phyloP scores from a whole-genome alignment of 2,329 filamentous ascomycete genomes.

The Hymenoscyphus linearis region DNA sequence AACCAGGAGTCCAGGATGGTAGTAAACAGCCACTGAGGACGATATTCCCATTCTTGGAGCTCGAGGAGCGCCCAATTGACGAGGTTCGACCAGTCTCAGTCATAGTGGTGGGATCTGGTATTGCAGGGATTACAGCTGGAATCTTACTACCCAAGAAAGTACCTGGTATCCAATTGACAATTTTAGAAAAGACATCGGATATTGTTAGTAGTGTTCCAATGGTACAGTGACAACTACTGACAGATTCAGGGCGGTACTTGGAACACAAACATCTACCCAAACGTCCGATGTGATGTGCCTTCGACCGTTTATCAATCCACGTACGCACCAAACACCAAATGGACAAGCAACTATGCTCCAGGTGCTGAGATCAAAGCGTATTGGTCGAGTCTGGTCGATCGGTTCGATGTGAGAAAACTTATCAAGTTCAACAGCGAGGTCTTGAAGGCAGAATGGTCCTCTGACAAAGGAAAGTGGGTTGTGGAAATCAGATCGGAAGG shows the following conservation, averaged over 20 bases:
- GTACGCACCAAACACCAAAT: slow-evolving; percentile 62
- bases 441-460: slow-evolving; percentile 50
- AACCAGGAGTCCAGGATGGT: background rate
- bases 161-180: slow-evolving; percentile 43
- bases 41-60: slow-evolving; percentile 10
- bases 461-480: slow-evolving; percentile 46
- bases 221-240: background rate
- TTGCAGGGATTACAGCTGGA: slow-evolving; percentile 59
- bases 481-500: slow-evolving; percentile 7
- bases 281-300: slow-evolving; percentile 21
- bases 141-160: slow-evolving; percentile 64
- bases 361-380: slow-evolving; percentile 64
- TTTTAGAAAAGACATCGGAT: slow-evolving; percentile 46
- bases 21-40: background rate
- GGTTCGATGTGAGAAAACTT: slow-evolving; percentile 59
- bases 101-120: slow-evolving; percentile 54
- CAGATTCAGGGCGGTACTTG: slow-evolving; percentile 37
- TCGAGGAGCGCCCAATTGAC: slow-evolving; percentile 35
- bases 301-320: slow-evolving; percentile 59
- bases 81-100: slow-evolving; percentile 6
- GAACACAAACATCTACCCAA: slow-evolving; percentile 40
- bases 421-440: slow-evolving; percentile 52
- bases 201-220: background rate
- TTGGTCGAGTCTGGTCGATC: slow-evolving; percentile 56
- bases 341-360: slow-evolving; percentile 63